Percentiles rank a stretch among this genome's conserved stretches.
phyloP scores from a whole-genome alignment of 2,329 filamentous ascomycete genomes.

The Coleophoma crateriformis region DNA sequence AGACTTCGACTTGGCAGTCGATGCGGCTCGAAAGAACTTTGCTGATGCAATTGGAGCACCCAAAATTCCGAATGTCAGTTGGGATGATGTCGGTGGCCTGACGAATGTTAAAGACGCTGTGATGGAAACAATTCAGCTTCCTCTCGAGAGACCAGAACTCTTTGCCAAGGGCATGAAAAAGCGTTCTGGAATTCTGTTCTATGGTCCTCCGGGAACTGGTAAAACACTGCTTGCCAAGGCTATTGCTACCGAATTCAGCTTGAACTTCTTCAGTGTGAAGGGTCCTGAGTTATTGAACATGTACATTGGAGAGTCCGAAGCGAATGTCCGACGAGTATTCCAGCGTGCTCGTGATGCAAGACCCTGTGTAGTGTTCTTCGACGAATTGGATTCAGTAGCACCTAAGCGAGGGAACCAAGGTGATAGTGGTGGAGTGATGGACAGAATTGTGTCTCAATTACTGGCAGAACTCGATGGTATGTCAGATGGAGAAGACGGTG shows the following conservation, averaged over 20 bases:
- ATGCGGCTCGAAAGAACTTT: slow-evolving; percentile 95
- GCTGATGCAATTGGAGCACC: slow-evolving; percentile 95
- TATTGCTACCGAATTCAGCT: slow-evolving; percentile 86
- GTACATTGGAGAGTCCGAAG: slow-evolving; percentile 94
- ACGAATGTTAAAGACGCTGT: slow-evolving; percentile 96
- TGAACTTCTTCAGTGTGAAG: slow-evolving; percentile 94
- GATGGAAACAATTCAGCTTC: slow-evolving; percentile 91
- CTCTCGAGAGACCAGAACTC: slow-evolving; percentile 83
- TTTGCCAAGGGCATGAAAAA: slow-evolving; percentile 99
- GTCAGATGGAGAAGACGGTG: slow-evolving; percentile 81
- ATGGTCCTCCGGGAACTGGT: slow-evolving; percentile 84
- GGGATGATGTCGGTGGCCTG: slow-evolving; percentile 92
- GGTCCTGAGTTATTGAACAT: slow-evolving; percentile 89
- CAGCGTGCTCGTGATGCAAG: slow-evolving; percentile 79
- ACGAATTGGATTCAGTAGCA: slow-evolving; percentile 88
- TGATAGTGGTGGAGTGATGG: slow-evolving; percentile 96
- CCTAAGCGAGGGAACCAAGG: slow-evolving; percentile 97
- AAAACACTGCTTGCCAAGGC: slow-evolving; percentile 92
- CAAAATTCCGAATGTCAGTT: slow-evolving; percentile 95
- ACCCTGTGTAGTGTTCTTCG: slow-evolving; percentile 89
- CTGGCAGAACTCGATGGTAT: slow-evolving; percentile 95
- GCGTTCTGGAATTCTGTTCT: slow-evolving; percentile 87
- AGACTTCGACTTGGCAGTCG: slow-evolving; percentile 90
- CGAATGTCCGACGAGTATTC: slow-evolving; percentile 85
- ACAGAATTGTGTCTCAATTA: slow-evolving; percentile 91